Evolutionary conservation across 805 yeast genomes (phyloP).

Genomic region (Danielozyma ontarioensis): DNA sequence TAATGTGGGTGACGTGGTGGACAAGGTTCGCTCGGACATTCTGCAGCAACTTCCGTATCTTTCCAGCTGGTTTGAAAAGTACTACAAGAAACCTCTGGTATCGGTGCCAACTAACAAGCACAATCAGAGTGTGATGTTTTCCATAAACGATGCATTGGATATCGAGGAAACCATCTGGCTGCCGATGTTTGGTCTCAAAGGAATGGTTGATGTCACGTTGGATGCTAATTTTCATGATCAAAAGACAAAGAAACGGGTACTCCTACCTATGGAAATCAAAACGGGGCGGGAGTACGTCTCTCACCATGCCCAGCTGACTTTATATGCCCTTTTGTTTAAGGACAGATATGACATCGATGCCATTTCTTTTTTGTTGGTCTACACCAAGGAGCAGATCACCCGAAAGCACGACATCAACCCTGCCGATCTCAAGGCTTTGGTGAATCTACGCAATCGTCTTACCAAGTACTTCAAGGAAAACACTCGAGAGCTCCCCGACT

Average conservation of each 20-base stretch:
- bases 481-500: slow-evolving; percentile 47
- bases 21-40: slow-evolving; percentile 39
- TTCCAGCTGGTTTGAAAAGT: slow-evolving; percentile 47
- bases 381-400: slow-evolving; percentile 58
- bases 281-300: slow-evolving; percentile 67
- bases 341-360: slow-evolving; percentile 76
- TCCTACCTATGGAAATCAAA: slow-evolving; percentile 85
- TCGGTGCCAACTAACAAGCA: slow-evolving; percentile 20
- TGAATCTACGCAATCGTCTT: slow-evolving; percentile 68
- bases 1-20: slow-evolving; percentile 47
- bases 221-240: slow-evolving; percentile 42
- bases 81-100: slow-evolving; percentile 22
- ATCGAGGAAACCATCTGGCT: slow-evolving; percentile 92
- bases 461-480: slow-evolving; percentile 55
- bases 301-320: slow-evolving; percentile 82
- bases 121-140: slow-evolving; percentile 35
- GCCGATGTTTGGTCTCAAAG: slow-evolving; percentile 83
- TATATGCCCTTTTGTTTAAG: slow-evolving; percentile 72
- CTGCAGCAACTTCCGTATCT: slow-evolving; percentile 48
- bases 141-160: slow-evolving; percentile 65
- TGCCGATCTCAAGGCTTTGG: slow-evolving; percentile 59
- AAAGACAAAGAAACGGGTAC: slow-evolving; percentile 32
- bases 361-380: slow-evolving; percentile 62
- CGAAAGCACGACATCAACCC: slow-evolving; percentile 48
- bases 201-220: slow-evolving; percentile 83